phyloP scores from a whole-genome alignment of 2,329 filamentous ascomycete genomes.

The Fusarium tricinctum region DNA sequence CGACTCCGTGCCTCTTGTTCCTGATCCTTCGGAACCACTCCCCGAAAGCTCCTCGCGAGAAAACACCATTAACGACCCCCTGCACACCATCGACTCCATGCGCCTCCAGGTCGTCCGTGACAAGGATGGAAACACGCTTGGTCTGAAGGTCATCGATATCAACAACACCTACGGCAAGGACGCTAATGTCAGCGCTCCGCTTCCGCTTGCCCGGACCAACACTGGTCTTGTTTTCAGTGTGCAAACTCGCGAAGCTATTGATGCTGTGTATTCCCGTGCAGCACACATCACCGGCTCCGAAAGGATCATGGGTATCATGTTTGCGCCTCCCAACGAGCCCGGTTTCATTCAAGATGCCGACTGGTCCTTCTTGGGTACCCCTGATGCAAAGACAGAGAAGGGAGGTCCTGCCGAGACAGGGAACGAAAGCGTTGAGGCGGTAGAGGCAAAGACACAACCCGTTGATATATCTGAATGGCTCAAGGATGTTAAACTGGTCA shows the following conservation, averaged over 20 bases:
- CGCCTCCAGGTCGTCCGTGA: slow-evolving; percentile 18
- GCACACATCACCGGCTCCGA: not conserved
- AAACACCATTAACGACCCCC: not conserved
- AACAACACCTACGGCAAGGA: not conserved
- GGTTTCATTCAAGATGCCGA: not conserved
- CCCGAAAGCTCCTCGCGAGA: no score
- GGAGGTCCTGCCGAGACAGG: not conserved
- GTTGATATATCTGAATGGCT: not conserved
- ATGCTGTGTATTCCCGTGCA: not conserved
- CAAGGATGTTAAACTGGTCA: not conserved
- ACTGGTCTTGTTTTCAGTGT: slow-evolving; percentile 24
- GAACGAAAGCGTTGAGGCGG: not conserved
- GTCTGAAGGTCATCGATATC: slow-evolving; percentile 10
- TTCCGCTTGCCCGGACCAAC: not conserved
- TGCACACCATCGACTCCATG: slow-evolving; percentile 24
- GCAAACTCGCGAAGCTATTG: not conserved
- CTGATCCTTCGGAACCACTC: not conserved
- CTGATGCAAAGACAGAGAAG: not conserved
- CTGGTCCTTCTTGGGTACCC: slow-evolving; percentile 20
- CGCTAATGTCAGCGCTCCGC: slow-evolving; percentile 14
- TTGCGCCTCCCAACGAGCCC: slow-evolving; percentile 6
- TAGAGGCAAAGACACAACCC: not conserved
- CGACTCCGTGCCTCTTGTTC: not conserved
- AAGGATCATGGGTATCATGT: slow-evolving; percentile 25
- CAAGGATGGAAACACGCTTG: slow-evolving; percentile 1